Base-by-base conservation (phyloP, 441 rosid species). In the Capsella rubella region DNA sequence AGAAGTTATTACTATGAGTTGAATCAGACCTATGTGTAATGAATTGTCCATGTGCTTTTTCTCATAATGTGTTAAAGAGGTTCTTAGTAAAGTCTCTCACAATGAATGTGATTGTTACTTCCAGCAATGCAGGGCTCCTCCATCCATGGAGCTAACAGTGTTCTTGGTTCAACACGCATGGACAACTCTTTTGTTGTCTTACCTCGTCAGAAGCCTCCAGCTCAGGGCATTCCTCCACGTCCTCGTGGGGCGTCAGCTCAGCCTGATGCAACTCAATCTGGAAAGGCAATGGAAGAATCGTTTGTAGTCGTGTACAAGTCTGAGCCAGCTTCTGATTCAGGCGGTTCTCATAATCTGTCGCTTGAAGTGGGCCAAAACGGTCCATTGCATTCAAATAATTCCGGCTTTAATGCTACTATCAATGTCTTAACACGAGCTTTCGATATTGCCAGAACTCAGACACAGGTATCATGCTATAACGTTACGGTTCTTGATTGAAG, bases 211-310 rank as follows among this genome's bases (percentile, higher is more conserved):
- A 87, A 80, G 81, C 84, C 86, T 18, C 93, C 64, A 57, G 71
- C 66, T 8, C 97, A 83, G 61, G 99, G 98, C 58, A 74, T 87
- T 59, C 89, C 91, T 62, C 90, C 91, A 2, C 96, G 89, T 56
- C 88, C 89, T 74, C 90, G 83, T 1, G 86, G 84, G 50, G 18
- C 18, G 18, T 16, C 18, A 16, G 18, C 18, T 16, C 18, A 16
- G 18, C 73, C 89, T 81, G 96, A 88, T 72, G 47, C 84, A 7
- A 83, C 81, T 49, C 92, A 84, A 43, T 64, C 89, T 55, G 91
- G 93, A 54, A 95, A 91, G 83, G 85, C 95, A 3, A 91, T 93
- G 98, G 98, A 95, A 3, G 99, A 95, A 73, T 95, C 99, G 0
- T 95, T 95, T 85, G 98, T 95, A 11, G 96, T 95, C 1, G 96